Base-by-base conservation (phyloP, 2,329 filamentous ascomycete species). In the Aspergillus fumigatiaffinis region DNA sequence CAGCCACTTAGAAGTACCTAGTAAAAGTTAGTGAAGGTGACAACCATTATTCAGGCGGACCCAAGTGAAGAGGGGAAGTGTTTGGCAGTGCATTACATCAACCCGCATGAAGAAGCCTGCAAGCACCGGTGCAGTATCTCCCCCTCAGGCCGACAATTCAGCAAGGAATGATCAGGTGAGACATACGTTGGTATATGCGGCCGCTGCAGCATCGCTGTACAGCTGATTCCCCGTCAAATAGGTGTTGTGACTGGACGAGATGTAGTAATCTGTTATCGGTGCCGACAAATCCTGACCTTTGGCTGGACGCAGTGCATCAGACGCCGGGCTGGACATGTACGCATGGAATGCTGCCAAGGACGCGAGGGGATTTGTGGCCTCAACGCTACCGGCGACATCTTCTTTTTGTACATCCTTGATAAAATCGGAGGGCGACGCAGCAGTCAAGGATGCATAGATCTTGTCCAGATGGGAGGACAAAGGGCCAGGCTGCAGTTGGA, bases 201-300 rank as follows among this genome's bases (percentile, higher is more conserved):
- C 86, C 0, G 88, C 85, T 28, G 88, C 91, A 58, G 90, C 88
- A 58, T 86, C 85, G 50, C 91, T 91, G 59, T 85, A 87, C 44
- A 94, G 80, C 74, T 97, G 93, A 67, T 96, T 92, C 2, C 92
- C 92, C 1, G 87, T 87, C 46, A 96, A 79, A 72, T 96, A 97
- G 0, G 92, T 97, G 71, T 97, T 97, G 78, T 97, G 92, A 69
- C 91, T 96, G 64, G 91, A 95, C 60, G 88, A 96, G 71, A 97
- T 92, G 73, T 91, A 97, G 77, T 97, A 97, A 71, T 95, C 91
- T 50, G 88, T 90, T 57, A 96, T 81, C 3, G 91, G 89, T 53
- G 83, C 84, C 0, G 82, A 82, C 32, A 86, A 71, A 68, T 92
- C 87, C 57, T 84, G 79, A 60, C 76, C 67, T 29, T 76, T 65